Base-by-base conservation (phyloP, 768 basidiomycete species). In the Boletus barrowsii region DNA sequence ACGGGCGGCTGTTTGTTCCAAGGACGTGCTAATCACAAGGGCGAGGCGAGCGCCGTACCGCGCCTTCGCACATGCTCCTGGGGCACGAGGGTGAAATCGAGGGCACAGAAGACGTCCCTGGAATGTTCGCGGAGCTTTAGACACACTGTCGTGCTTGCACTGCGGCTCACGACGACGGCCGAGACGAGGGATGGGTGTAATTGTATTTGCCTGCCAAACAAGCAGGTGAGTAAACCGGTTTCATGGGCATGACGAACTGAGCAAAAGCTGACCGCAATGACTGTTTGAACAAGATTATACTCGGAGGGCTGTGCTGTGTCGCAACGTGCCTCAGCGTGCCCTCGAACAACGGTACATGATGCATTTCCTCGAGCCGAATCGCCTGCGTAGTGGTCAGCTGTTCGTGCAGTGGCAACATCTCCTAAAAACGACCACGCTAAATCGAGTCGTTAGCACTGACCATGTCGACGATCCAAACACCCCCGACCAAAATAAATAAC, bases 71-170 rank as follows among this genome's bases (percentile, higher is more conserved):
- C 75, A 56, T 82, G 74, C 39, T 69, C 71, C 0, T 76, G 18
- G 5, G 32, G 72, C 4, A 79, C 73, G 10, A 79, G 75, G 58
- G 80, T 79, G 14, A 85, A 82, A 64, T 88, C 86, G 60, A 88
- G 86, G 24, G 84, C 72, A 17, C 81, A 69, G 62, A 82, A 87
- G 41, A 83, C 61, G 40, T 73, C 67, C 13, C 57, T 56, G 26
- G 53, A 42, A 10, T 54, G 56, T 26, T 63, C 64, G 18, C 57
- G 60, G 24, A 75, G 36, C 47, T 69, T 73, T 26, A 84, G 61
- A 62, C 83, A 80, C 20, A 77, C 73, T 13, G 84, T 62, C 46
- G 87, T 81, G 61, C 86, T 79, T 0, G 84, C 79, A 22, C 80
- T 81, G 14, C 85, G 82, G 11, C 83, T 85, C 49, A 88, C 79